Conservation (phyloP, 2,329 filamentous ascomycete genomes). For the Xylaria sp. region DNA sequence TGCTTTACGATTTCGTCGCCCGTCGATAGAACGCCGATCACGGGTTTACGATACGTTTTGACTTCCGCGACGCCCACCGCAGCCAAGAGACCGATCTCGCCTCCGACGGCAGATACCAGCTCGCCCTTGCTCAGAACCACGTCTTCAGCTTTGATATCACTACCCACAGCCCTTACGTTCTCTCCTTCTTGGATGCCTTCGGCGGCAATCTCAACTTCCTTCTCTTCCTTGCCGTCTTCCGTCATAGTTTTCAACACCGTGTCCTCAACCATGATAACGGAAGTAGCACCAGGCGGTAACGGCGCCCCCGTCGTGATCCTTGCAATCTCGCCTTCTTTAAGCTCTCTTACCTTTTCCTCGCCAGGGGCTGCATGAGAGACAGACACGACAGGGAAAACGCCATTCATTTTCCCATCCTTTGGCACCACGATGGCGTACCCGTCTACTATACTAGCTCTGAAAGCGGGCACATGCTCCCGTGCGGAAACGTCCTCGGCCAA, state of each 20-base stretch:
- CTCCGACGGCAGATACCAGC: conserved; percentile 83
- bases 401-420: conserved; percentile 68
- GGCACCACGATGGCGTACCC: conserved; percentile 85
- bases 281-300: conserved; percentile 83
- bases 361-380: conserved; percentile 84
- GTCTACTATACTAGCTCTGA: conserved; percentile 94
- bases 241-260: conserved; percentile 78
- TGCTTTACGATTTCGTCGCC: conserved; percentile 92
- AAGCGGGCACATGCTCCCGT: conserved; percentile 85
- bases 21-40: conserved; percentile 87
- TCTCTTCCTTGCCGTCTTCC: conserved; percentile 82
- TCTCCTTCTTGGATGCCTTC: conserved; percentile 76
- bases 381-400: conserved; percentile 82
- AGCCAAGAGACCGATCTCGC: conserved; percentile 88
- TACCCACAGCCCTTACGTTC: conserved; percentile 90
- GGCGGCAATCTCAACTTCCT: conserved; percentile 84
- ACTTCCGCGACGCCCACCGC: conserved; percentile 79
- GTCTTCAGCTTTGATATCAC: conserved; percentile 75
- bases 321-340: conserved; percentile 78
- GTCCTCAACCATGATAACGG: conserved; percentile 97
- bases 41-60: conserved; percentile 73
- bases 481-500: conserved; percentile 84
- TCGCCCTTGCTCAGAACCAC: conserved; percentile 78
- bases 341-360: conserved; percentile 56
- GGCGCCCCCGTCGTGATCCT: conserved; percentile 95